phyloP scores from a whole-genome alignment of 257 asterid genomes.

The Nicotiana attenuata region DNA sequence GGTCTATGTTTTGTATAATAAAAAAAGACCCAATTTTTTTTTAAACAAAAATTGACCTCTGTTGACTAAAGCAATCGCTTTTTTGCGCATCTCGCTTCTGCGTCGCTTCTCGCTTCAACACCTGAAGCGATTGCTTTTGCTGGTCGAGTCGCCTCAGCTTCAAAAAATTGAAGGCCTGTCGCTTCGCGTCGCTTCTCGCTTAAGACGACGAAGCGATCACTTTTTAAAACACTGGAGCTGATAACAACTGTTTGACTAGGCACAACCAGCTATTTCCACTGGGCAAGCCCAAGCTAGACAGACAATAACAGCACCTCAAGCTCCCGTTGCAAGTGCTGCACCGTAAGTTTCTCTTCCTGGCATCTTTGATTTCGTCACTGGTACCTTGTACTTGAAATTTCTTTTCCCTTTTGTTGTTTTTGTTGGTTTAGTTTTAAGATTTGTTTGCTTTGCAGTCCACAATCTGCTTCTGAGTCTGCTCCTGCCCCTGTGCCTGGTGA shows the following conservation, averaged over 20 bases:
- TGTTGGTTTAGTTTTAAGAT: not conserved
- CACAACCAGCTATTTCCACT: conserved; percentile 48
- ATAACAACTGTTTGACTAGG: conserved; percentile 22
- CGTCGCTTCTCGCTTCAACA: too few relatives aligned
- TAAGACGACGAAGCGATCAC: too few relatives aligned
- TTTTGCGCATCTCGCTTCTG: too few relatives aligned
- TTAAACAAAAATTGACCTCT: too few relatives aligned
- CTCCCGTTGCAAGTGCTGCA: conserved; percentile 42
- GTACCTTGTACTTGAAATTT: not conserved
- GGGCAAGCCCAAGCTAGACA: conserved; percentile 52
- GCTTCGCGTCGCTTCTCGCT: too few relatives aligned
- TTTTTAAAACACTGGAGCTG: not conserved
- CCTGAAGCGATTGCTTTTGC: too few relatives aligned
- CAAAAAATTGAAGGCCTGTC: too few relatives aligned
- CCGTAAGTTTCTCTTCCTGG: conserved; percentile 42
- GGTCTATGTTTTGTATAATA: too few relatives aligned
- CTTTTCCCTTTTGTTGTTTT: not conserved
- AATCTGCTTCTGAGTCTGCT: conserved; percentile 46
- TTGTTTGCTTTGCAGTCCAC: conserved; percentile 40
- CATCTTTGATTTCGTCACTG: conserved; percentile 16
- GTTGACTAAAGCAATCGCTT: too few relatives aligned
- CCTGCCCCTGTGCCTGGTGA: conserved; percentile 29
- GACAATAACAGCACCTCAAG: conserved; percentile 54
- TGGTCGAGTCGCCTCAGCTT: too few relatives aligned
- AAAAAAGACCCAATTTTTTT: too few relatives aligned